Evolutionary conservation across 2,329 filamentous ascomycete species (phyloP), one percentile per base, ranked within the genome.

Genomic region (Colletotrichum ledebouriae): DNA sequence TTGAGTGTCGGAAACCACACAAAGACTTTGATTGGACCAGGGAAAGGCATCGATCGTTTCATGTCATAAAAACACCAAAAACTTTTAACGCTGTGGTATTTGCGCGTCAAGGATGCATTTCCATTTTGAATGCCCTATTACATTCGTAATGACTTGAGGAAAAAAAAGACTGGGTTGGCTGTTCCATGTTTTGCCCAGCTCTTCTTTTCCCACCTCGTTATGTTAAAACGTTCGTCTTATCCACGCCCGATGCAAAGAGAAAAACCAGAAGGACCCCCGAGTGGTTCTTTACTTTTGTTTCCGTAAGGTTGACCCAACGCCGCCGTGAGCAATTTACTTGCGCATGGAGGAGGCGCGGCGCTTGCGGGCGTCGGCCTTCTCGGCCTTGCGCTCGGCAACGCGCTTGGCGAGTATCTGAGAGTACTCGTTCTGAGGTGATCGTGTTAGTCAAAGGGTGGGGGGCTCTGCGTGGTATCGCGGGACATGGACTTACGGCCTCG

Each of bases 371-470:
- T 98, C 95, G 78, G 90, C 91, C 88, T 96, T 95, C 85, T 92
- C 91, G 81, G 92, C 87, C 90, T 98, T 97, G 87, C 94, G 92
- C 88, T 99, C 96, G 81, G 90, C 87, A 79, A 98, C 93, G 87
- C 96, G 96, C 92, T 96, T 97, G 87, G 96, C 94, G 73, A 99
- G 90, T 83, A 98, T 85, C 85, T 95, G 90, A 77, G 94, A 91
- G 85, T 99, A 99, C 87, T 99, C 96, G 87, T 93, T 94, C 95
- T 98, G 77, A 44, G 61, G 22, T 13, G 58, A 65, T 71, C 76
- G 82, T 73, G 2, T 55, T 11, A 6, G n/a, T 60, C 29, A 29
- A 25, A 25, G 4, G 29, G 29, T 29, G 5, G 29, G 29, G 29
- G 29, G 6, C 7, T 7, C 29, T 29, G 29, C 29, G 29, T 29